Evolutionary conservation across 2,329 filamentous ascomycete genomes (phyloP), one percentile per base, ranked within the genome.

Genomic region (Monilinia laxa): DNA sequence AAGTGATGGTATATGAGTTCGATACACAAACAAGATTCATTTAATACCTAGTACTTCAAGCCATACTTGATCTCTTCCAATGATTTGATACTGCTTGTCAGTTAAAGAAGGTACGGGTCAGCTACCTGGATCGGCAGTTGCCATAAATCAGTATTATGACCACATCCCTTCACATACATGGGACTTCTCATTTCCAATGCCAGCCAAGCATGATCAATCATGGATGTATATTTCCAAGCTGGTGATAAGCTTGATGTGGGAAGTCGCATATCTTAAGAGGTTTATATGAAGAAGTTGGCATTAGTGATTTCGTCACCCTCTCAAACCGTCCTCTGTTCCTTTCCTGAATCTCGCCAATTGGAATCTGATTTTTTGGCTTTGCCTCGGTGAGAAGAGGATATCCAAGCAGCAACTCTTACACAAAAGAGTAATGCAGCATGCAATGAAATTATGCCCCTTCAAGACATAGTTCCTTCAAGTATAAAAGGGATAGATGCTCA

Each of bases 61-160:
- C 16, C 40, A 14, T 42, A 16, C 40, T 42, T 49, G 2, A 47
- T 47, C 45, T 47, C 40, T 16, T 51, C 16, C 31, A 3, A 38
- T 59, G n/a, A 18, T 23, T 20, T 35, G 9, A 45, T 51, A 11
- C 5, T 51, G 23, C 58, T 51, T n/a, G 40, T 31, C 23, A 20
- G 14, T 38, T 49, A 6, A 20, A 12, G 6, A 16, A 51, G 47
- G 14, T 3, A 7, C 2, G 3, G 3, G 20, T 62, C 28, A 38
- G 45, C 45, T 40, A 51, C 16, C 31, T 25, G 14, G 18, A 62
- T 38, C 51, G 58, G 58, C 45, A 62, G 58, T 51, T 62, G 45
- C 58, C 28, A 38, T 51, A 60, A 35, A 18, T n/a, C 10, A 35
- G 20, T 47, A 60, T 31, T 3, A 49, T 49, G 7, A 3, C n/a